Evolutionary conservation across 345 rosid species (phyloP).

Genomic region (Linum lewisii): DNA sequence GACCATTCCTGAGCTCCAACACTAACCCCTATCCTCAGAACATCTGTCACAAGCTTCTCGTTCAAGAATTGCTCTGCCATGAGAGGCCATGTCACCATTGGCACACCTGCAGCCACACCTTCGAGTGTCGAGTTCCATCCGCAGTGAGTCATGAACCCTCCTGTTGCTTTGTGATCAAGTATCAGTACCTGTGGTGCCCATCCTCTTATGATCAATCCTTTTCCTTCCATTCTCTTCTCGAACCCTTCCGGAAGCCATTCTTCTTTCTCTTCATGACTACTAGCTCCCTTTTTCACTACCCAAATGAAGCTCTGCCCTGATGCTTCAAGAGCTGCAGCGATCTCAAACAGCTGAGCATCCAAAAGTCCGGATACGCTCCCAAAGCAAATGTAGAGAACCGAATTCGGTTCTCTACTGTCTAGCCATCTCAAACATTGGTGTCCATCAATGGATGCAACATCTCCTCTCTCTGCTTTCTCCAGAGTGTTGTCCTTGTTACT

Average conservation of each 20-base stretch:
- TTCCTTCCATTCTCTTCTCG: slow-evolving; percentile 25
- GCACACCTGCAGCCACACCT: slow-evolving; percentile 17
- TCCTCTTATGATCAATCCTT: slow-evolving; percentile 6
- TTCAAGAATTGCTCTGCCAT: slow-evolving; percentile 20
- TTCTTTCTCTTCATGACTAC: neutral
- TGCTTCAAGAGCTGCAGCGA: slow-evolving; percentile 15
- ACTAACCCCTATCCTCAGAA: slow-evolving; percentile 5
- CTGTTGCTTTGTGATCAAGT: slow-evolving; percentile 15
- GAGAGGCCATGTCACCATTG: slow-evolving; percentile 19
- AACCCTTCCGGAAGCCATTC: slow-evolving; percentile 21
- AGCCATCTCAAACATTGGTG: slow-evolving; percentile 18
- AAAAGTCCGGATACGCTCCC: slow-evolving; percentile 4
- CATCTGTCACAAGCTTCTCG: slow-evolving; percentile 13
- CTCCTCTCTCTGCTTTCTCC: slow-evolving; percentile 33
- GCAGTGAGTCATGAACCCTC: slow-evolving; percentile 20
- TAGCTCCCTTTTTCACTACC: slow-evolving; percentile 9
- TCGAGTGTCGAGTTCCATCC: slow-evolving; percentile 23
- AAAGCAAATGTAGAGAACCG: slow-evolving; percentile 16
- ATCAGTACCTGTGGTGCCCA: slow-evolving; percentile 22
- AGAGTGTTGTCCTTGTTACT: slow-evolving; percentile 8
- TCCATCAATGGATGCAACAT: slow-evolving; percentile 2
- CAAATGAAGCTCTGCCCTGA: slow-evolving; percentile 13
- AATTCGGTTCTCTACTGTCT: slow-evolving; percentile 8
- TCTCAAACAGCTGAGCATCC: slow-evolving; percentile 14
- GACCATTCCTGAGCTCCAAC: slow-evolving; percentile 15